Conservation (phyloP, 2,329 filamentous ascomycete genomes). For the Ophiocordyceps camponoti-leonardi region DNA sequence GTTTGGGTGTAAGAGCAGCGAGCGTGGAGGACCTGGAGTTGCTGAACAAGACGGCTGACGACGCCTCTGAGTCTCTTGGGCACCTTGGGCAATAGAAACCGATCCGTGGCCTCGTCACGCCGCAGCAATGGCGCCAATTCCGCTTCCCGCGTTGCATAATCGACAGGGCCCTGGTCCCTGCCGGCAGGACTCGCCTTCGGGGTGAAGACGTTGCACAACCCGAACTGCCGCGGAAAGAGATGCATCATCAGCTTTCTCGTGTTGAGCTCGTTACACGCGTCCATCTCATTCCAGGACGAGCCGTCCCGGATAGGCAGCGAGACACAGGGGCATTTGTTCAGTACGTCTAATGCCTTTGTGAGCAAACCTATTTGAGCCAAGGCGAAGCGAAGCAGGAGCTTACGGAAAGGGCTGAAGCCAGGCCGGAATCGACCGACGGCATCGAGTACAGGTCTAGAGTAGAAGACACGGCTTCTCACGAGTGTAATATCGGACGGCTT, state of each 20-base stretch:
- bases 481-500: conserved; percentile 49
- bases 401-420: conserved; percentile 70
- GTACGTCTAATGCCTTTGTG: conserved; percentile 42
- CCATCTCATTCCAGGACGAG: neutral
- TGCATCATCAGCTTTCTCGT: conserved; percentile 71
- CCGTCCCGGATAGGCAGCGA: neutral
- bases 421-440: conserved; percentile 48
- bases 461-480: conserved; percentile 71
- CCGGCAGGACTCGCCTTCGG: conserved; percentile 45
- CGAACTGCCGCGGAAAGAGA: conserved; percentile 83
- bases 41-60: conserved; percentile 39
- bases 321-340: conserved; percentile 47
- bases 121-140: conserved; percentile 40
- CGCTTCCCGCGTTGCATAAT: conserved; percentile 71
- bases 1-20: conserved; percentile 68
- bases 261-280: conserved; percentile 19
- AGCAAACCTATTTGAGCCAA: conserved; percentile 1
- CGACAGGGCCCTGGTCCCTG: conserved; percentile 59
- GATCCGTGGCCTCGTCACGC: conserved; percentile 3
- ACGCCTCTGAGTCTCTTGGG: conserved; percentile 55
- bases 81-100: conserved; percentile 15
- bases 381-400: conserved; percentile 13
- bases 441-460: conserved; percentile 58
- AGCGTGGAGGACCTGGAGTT: conserved; percentile 52
- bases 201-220: conserved; percentile 82